A percentile compares a stretch with the other conserved stretches of the same genome.
phyloP scores from a whole-genome alignment of 1,284 basidiomycete species.

The Cutaneotrichosporon cavernicola region DNA sequence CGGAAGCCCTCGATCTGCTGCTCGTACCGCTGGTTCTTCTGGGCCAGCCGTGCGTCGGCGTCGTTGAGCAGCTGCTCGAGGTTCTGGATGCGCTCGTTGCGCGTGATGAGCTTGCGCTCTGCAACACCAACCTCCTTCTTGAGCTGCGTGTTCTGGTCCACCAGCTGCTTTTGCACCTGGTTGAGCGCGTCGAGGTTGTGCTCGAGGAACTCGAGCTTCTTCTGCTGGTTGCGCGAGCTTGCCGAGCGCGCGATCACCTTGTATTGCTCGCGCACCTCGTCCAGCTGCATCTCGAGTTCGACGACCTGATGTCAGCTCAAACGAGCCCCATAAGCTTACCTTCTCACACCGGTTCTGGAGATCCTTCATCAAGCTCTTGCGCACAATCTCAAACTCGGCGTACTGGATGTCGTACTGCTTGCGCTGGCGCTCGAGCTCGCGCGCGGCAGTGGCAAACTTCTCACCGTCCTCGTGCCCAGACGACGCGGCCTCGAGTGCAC shows the following conservation, averaged over 20 bases:
- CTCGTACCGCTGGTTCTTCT: conserved; percentile 95
- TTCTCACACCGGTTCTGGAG: conserved; percentile 99
- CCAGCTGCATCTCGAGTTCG: conserved; percentile 97
- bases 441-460: conserved; percentile 91
- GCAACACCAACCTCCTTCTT: conserved; percentile 98
- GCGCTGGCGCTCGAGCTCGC: conserved; percentile 93
- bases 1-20: conserved; percentile 85
- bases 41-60: conserved; percentile 82
- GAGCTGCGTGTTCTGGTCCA: conserved; percentile 94
- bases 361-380: conserved; percentile 98
- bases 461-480: conserved; percentile 95
- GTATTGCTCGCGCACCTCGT: conserved; percentile 99
- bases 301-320: conserved; percentile 68
- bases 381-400: conserved; percentile 96
- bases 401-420: conserved; percentile 96
- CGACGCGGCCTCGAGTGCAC: conserved; percentile 92
- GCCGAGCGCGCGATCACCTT: conserved; percentile 97
- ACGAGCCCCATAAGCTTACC: conserved; percentile 57
- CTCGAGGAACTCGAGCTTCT: conserved; percentile 99
- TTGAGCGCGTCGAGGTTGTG: conserved; percentile 95
- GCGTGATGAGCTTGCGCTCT: conserved; percentile 90
- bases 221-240: conserved; percentile 96
- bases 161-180: conserved; percentile 96
- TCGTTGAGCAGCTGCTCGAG: conserved; percentile 89
- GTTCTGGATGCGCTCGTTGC: conserved; percentile 96